Evolutionary conservation across 768 basidiomycete species (phyloP).

Genomic region (Amanita rimosa): DNA sequence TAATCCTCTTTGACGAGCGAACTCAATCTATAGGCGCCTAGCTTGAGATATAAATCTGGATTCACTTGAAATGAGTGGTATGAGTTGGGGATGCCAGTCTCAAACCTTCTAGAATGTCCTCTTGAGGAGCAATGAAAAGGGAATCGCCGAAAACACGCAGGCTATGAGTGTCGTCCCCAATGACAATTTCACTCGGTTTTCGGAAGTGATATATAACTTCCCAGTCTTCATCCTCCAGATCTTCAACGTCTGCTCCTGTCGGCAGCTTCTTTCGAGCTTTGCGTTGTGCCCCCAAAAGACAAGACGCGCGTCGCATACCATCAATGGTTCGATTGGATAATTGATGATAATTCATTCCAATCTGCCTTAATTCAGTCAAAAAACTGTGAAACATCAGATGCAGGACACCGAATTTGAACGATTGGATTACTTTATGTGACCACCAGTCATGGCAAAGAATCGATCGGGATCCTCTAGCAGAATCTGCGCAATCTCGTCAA

Average conservation of each 20-base stretch:
- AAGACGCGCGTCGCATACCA: conserved; percentile 59
- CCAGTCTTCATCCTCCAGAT: conserved; percentile 64
- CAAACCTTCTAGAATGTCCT: conserved; percentile 80
- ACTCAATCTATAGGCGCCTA: conserved; percentile 71
- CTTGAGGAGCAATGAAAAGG: conserved; percentile 75
- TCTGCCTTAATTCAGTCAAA: conserved; percentile 68
- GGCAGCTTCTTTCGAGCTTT: conserved; percentile 24
- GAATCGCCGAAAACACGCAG: conserved; percentile 70
- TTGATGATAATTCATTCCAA: conserved; percentile 66
- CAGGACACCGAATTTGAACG: not conserved
- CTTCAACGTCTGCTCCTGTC: conserved; percentile 20
- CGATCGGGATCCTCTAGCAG: conserved; percentile 55
- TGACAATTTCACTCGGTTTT: conserved; percentile 56
- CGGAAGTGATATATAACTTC: conserved; percentile 65
- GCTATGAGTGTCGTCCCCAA: conserved; percentile 80
- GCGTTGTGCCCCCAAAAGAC: conserved; percentile 68
- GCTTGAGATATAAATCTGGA: conserved; percentile 58
- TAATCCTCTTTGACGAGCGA: conserved; percentile 71
- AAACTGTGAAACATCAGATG: conserved; percentile 39
- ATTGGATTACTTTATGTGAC: conserved; percentile 48
- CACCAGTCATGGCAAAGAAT: conserved; percentile 64
- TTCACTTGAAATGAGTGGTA: not conserved
- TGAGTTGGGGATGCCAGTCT: not conserved
- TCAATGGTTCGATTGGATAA: conserved; percentile 38
- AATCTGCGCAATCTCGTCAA: conserved; percentile 69